phyloP scores from a whole-genome alignment of 768 basidiomycete species.

The Tricholoma sp. region DNA sequence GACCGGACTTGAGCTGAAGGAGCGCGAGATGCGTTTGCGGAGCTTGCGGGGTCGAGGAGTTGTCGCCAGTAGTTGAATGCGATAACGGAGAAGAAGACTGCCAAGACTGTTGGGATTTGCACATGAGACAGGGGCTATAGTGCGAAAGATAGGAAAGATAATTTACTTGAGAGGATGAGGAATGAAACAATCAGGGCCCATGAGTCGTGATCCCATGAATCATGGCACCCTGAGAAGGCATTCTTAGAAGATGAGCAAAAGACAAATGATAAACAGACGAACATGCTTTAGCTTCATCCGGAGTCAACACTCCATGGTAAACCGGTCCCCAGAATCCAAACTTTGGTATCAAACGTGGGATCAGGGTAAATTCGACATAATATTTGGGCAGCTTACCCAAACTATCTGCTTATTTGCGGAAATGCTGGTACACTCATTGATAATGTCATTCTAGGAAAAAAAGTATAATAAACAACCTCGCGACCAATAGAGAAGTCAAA shows the following conservation, averaged over 20 bases:
- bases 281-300: slow-evolving; percentile 44
- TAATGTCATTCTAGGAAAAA: slow-evolving; percentile 45
- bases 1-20: slow-evolving; percentile 35
- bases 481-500: not conserved
- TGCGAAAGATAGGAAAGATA: not conserved
- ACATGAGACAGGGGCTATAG: not conserved
- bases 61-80: slow-evolving; percentile 75
- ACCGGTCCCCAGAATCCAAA: slow-evolving; percentile 55
- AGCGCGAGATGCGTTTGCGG: slow-evolving; percentile 45
- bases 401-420: slow-evolving; percentile 30
- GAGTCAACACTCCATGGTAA: slow-evolving; percentile 23
- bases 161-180: slow-evolving; percentile 54
- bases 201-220: slow-evolving; percentile 57
- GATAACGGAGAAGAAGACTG: slow-evolving; percentile 56
- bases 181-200: slow-evolving; percentile 65
- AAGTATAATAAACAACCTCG: not conserved
- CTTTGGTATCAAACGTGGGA: slow-evolving; percentile 19
- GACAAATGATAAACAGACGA: slow-evolving; percentile 13
- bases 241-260: slow-evolving; percentile 6
- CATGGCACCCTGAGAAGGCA: slow-evolving; percentile 49
- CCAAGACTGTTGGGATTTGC: slow-evolving; percentile 37
- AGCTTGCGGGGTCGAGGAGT: slow-evolving; percentile 59
- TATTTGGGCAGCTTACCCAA: slow-evolving; percentile 26
- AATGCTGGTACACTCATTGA: slow-evolving; percentile 46
- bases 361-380: not conserved